These are phyloP conservation scores for Agapanthus africanus DNA, from an alignment of 106 monocot species.

Conservation along the genomic window DNA sequence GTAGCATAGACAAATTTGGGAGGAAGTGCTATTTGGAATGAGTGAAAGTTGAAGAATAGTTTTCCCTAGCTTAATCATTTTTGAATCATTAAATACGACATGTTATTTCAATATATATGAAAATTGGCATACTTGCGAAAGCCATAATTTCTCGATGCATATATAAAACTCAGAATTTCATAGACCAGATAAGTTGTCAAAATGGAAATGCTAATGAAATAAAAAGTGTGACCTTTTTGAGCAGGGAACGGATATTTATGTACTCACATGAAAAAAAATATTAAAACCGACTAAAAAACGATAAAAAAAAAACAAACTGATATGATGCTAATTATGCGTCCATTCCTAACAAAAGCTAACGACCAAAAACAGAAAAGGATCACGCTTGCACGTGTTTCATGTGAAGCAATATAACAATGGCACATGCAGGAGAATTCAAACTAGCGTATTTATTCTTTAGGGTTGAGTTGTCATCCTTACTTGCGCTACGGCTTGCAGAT, in stretches of 20 bases:
- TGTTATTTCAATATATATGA: neutral
- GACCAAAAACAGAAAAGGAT: neutral
- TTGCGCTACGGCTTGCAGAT: constrained; percentile 81
- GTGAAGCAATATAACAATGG: neutral
- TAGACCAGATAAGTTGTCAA: neutral
- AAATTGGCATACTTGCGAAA: neutral
- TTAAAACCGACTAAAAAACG: neutral
- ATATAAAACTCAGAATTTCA: neutral
- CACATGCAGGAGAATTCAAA: neutral
- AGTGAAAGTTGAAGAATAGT: neutral
- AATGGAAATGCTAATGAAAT: neutral
- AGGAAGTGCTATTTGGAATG: neutral
- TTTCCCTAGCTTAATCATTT: neutral
- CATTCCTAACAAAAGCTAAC: neutral
- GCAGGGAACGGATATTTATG: neutral
- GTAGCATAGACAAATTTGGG: neutral
- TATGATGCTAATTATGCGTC: constrained; percentile 2
- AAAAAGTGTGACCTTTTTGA: neutral
- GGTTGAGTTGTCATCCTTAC: constrained; percentile 26
- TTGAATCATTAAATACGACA: neutral
- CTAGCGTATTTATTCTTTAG: neutral
- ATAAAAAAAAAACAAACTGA: neutral
- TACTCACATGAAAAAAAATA: neutral
- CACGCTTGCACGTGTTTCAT: neutral
- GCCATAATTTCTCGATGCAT: neutral